Conservation (phyloP, 1,284 basidiomycete genomes). For the Retiboletus flavoniger region DNA sequence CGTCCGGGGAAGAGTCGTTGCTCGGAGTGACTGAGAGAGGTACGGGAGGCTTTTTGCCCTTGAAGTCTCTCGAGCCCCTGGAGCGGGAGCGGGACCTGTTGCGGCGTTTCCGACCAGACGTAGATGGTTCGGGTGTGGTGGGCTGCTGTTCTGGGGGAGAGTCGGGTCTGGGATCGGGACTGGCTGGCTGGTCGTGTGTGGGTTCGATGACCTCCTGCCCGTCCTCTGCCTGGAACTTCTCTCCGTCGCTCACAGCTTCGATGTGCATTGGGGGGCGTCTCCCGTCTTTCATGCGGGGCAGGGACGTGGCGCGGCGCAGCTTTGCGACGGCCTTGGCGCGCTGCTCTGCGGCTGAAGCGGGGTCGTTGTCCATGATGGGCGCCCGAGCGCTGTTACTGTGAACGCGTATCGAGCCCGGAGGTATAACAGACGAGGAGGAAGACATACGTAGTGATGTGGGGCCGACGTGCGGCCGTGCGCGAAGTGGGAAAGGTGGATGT, state of each 20-base stretch:
- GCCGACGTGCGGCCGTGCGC: constrained; percentile 5
- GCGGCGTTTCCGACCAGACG: constrained; percentile 55
- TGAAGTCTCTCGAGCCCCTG: constrained; percentile 70
- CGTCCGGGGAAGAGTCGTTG: constrained; percentile 70
- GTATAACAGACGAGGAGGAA: background rate
- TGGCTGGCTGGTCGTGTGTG: constrained; percentile 22
- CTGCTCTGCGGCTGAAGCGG: constrained; percentile 59
- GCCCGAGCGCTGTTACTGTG: constrained; percentile 4
- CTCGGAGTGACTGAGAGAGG: constrained; percentile 44
- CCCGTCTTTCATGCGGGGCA: constrained; percentile 86
- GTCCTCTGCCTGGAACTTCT: constrained; percentile 49
- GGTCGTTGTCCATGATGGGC: constrained; percentile 43
- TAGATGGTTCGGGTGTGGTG: constrained; percentile 37
- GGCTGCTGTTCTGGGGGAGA: constrained; percentile 29
- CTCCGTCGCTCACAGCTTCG: constrained; percentile 75
- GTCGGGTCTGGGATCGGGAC: constrained; percentile 17
- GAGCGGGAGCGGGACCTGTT: constrained; percentile 75
- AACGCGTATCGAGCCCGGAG: background rate
- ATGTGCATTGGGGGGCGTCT: constrained; percentile 79
- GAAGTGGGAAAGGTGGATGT: constrained; percentile 16
- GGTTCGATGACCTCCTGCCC: constrained; percentile 29
- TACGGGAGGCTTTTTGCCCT: constrained; percentile 53
- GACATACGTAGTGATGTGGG: constrained; percentile 8
- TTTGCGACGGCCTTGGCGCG: constrained; percentile 84
- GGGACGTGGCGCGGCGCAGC: constrained; percentile 84